Percentiles rank a stretch among this genome's conserved stretches.
phyloP scores from a whole-genome alignment of 1,139 yeast genomes.

The Taphrina confusa region DNA sequence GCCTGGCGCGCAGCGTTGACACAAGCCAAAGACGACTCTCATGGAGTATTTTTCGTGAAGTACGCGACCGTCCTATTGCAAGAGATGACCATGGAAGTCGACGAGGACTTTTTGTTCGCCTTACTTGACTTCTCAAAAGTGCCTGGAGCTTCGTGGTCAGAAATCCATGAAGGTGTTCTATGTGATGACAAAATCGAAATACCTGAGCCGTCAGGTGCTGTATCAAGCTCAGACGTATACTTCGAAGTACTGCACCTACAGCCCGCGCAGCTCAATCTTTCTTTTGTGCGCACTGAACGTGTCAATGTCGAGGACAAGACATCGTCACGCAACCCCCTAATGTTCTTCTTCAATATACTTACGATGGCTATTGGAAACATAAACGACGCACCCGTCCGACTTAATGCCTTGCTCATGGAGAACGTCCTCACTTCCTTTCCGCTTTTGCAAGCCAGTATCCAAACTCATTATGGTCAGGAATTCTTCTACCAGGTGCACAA shows the following conservation, averaged over 20 bases:
- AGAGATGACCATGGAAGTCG: constrained; percentile 87
- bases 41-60: constrained; percentile 86
- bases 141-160: constrained; percentile 50
- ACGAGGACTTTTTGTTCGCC: constrained; percentile 88
- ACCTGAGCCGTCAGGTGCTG: constrained; percentile 68
- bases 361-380: constrained; percentile 98
- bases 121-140: constrained; percentile 74
- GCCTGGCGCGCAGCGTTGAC: constrained; percentile 83
- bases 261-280: constrained; percentile 82
- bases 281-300: constrained; percentile 88
- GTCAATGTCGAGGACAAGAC: constrained; percentile 59
- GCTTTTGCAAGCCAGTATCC: constrained; percentile 66
- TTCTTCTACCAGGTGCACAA: constrained; percentile 90
- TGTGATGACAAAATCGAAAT: constrained; percentile 61
- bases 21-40: constrained; percentile 79
- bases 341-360: constrained; percentile 75
- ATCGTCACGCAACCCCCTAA: constrained; percentile 62
- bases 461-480: constrained; percentile 88
- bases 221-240: constrained; percentile 71
- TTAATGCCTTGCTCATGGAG: constrained; percentile 84
- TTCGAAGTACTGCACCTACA: constrained; percentile 92
- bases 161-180: constrained; percentile 46
- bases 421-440: constrained; percentile 86
- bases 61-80: constrained; percentile 87
- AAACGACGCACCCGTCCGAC: constrained; percentile 90